A percentile compares a stretch with the other conserved stretches of the same genome.
Evolutionary conservation across 2,329 filamentous ascomycete genomes (phyloP).

Genomic region (Cercospora sp.): DNA sequence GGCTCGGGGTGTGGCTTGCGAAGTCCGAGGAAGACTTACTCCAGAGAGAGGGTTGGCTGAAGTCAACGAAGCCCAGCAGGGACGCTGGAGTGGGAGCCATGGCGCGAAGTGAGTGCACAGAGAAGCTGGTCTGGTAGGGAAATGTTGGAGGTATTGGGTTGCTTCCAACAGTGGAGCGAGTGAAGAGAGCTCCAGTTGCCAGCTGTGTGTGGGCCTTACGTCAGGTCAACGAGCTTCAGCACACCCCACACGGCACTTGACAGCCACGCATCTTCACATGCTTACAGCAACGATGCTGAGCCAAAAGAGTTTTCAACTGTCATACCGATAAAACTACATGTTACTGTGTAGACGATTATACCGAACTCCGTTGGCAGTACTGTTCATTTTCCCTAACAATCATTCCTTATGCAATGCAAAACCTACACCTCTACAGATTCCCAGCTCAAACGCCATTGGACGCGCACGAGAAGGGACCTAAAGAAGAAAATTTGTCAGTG

Average conservation of each 20-base stretch:
- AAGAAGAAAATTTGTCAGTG: background rate
- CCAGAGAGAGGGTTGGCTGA: constrained; percentile 51
- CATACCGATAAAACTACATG: background rate
- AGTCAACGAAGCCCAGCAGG: constrained; percentile 41
- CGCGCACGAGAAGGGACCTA: constrained; percentile 7
- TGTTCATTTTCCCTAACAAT: background rate
- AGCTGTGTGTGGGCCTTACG: constrained; percentile 1
- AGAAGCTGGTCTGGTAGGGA: background rate
- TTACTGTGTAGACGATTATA: background rate
- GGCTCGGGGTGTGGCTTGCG: background rate
- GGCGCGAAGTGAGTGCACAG: background rate
- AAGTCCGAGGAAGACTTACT: constrained; percentile 40
- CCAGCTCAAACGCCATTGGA: constrained; percentile 1
- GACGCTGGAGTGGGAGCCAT: constrained; percentile 36
- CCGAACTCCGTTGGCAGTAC: background rate
- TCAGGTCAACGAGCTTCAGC: background rate
- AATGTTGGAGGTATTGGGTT: background rate
- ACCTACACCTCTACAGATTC: background rate
- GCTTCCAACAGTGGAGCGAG: background rate
- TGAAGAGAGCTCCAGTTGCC: background rate
- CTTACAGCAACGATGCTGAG: background rate
- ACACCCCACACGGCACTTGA: background rate
- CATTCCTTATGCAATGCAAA: background rate
- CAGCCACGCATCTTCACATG: background rate
- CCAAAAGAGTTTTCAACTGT: background rate